Conservation (phyloP, 2,329 filamentous ascomycete species). For the Byssothecium circinans region DNA sequence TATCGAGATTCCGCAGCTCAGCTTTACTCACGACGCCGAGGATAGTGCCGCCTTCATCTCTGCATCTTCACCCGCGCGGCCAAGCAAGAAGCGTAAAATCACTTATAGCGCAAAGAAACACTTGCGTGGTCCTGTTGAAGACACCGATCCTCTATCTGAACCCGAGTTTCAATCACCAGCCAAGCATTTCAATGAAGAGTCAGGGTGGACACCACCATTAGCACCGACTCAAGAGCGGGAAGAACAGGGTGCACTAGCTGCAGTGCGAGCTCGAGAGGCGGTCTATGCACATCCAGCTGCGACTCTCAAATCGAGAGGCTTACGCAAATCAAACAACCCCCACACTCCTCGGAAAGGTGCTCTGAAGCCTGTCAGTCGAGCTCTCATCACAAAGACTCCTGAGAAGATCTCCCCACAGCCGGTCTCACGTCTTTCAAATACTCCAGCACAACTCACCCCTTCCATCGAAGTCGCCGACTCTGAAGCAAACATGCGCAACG, state of each 20-base stretch:
- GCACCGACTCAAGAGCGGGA: slow-evolving; percentile 34
- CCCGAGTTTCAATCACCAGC: slow-evolving; percentile 14
- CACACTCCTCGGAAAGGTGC: slow-evolving; percentile 27
- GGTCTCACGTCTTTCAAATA: slow-evolving; percentile 8
- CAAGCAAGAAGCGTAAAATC: slow-evolving; percentile 37
- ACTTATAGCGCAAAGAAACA: slow-evolving; percentile 24
- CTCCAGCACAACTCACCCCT: slow-evolving; percentile 11
- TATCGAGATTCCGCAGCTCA: slow-evolving; percentile 35
- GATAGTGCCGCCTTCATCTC: slow-evolving; percentile 32
- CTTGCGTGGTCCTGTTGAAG: slow-evolving; percentile 21
- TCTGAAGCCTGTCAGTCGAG: slow-evolving; percentile 31
- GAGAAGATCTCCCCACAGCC: slow-evolving; percentile 13
- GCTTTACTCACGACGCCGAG: slow-evolving; percentile 39
- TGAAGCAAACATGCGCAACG: slow-evolving; percentile 24
- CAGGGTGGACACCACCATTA: slow-evolving; percentile 24
- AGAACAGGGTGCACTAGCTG: slow-evolving; percentile 38
- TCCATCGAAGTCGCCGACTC: background rate
- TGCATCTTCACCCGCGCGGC: slow-evolving; percentile 25
- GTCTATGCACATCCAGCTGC: slow-evolving; percentile 21
- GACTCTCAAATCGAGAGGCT: slow-evolving; percentile 24
- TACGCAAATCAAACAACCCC: slow-evolving; percentile 17
- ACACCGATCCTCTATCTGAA: slow-evolving; percentile 16
- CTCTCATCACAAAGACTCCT: slow-evolving; percentile 24
- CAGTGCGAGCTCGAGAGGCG: slow-evolving; percentile 20
- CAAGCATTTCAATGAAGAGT: slow-evolving; percentile 17